Evolutionary conservation across 805 yeast genomes (phyloP).

Genomic region (Suhomyces sp.): DNA sequence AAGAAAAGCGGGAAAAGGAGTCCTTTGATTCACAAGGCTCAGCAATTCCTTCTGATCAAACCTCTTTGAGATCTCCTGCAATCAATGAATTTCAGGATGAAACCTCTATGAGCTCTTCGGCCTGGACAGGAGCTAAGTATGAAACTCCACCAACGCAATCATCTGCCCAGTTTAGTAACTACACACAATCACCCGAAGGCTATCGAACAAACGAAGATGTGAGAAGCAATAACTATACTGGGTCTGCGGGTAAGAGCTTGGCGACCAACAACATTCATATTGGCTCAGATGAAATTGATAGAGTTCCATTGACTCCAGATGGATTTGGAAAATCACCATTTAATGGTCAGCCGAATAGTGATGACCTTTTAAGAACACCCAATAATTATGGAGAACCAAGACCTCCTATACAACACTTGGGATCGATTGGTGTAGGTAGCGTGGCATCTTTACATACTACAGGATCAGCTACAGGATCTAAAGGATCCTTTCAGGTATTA

Average conservation of each 20-base stretch:
- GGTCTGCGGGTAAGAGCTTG: no score
- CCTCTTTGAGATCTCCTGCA: conserved; percentile 7
- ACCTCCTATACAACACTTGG: conserved; percentile 1
- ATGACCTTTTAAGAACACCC: conserved; percentile 8
- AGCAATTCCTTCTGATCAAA: conserved; percentile 1
- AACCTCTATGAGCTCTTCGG: conserved; percentile 2
- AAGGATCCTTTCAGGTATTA: conserved; percentile 15
- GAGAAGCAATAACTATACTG: no score
- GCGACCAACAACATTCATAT: no score
- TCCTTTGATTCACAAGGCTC: background rate
- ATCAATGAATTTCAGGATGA: conserved; percentile 5
- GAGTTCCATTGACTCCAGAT: conserved; percentile 22
- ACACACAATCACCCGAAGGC: conserved; percentile 1
- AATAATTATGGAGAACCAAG: no score
- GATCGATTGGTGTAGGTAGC: no score
- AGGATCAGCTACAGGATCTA: conserved; percentile 6
- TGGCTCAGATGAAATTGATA: no score
- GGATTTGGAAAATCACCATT: conserved; percentile 12
- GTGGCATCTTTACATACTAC: conserved; percentile 6
- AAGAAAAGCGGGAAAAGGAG: conserved; percentile 5
- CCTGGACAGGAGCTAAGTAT: conserved; percentile 1
- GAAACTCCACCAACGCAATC: conserved; percentile 11
- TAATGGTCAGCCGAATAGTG: background rate
- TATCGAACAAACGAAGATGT: background rate
- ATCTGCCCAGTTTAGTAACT: conserved; percentile 7